Evolutionary conservation across 805 yeast genomes (phyloP).

Genomic region (Yarrowia osloensis): DNA sequence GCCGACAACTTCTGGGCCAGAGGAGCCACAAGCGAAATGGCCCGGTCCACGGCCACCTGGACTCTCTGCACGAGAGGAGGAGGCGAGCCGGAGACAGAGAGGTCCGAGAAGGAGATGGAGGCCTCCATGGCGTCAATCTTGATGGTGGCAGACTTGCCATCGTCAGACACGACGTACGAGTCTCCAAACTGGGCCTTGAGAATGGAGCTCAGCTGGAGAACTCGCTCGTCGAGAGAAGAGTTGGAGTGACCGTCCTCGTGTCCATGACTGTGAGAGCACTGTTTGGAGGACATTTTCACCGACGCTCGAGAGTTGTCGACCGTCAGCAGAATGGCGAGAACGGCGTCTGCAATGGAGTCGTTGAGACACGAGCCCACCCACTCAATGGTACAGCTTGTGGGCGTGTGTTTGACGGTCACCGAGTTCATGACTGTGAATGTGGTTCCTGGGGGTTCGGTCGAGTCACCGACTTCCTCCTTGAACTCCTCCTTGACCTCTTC

Average conservation of each 20-base stretch:
- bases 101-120: conserved; percentile 59
- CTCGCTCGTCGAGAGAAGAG: conserved; percentile 43
- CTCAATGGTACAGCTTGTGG: conserved; percentile 64
- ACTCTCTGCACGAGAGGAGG: conserved; percentile 79
- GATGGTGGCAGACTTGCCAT: conserved; percentile 54
- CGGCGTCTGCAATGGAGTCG: conserved; percentile 93
- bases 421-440: conserved; percentile 62
- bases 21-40: conserved; percentile 82
- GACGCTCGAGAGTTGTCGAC: conserved; percentile 96
- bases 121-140: conserved; percentile 79
- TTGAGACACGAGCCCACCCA: conserved; percentile 90
- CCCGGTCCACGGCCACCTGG: conserved; percentile 75
- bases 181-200: conserved; percentile 89
- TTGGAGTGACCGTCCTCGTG: conserved; percentile 32
- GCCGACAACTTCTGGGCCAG: conserved; percentile 41
- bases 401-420: conserved; percentile 53
- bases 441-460: neutral
- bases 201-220: conserved; percentile 49
- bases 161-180: conserved; percentile 48
- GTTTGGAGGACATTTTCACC: conserved; percentile 75
- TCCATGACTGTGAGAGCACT: conserved; percentile 43
- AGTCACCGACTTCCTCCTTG: neutral
- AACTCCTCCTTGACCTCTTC: neutral
- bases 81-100: conserved; percentile 71
- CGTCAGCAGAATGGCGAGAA: conserved; percentile 83